A percentile compares a stretch with the other conserved stretches of the same genome.
Evolutionary conservation across 352 stramenopile species (phyloP).

Genomic region (Globisporangium orthogonon): DNA sequence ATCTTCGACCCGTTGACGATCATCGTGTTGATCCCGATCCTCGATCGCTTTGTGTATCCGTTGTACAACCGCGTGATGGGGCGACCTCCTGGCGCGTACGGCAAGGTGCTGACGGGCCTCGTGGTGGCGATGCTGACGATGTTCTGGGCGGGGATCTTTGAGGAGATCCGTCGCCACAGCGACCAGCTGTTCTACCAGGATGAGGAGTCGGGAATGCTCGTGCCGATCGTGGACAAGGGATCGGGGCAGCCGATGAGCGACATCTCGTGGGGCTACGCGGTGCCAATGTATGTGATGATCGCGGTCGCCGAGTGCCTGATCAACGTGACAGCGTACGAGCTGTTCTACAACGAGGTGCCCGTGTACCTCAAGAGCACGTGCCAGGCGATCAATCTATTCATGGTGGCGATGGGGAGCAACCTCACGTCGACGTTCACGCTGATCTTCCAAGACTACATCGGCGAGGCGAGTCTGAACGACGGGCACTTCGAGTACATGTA

Average conservation of each 20-base stretch:
- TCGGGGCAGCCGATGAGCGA: slow-evolving; percentile 73
- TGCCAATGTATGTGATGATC: slow-evolving; percentile 79
- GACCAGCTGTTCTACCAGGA: slow-evolving; percentile 32
- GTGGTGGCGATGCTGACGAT: slow-evolving; percentile 76
- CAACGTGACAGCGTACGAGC: slow-evolving; percentile 84
- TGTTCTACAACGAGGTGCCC: slow-evolving; percentile 86
- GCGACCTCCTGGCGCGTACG: slow-evolving; percentile 60
- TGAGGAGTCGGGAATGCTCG: slow-evolving; percentile 12
- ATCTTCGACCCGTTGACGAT: slow-evolving; percentile 87
- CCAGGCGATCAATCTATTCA: slow-evolving; percentile 86
- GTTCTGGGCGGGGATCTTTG: slow-evolving; percentile 82
- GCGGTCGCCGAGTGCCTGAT: slow-evolving; percentile 85
- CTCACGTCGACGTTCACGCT: slow-evolving; percentile 86
- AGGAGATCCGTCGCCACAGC: slow-evolving; percentile 58
- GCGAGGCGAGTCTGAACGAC: slow-evolving; percentile 63
- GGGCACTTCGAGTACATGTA: slow-evolving; percentile 90
- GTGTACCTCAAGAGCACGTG: slow-evolving; percentile 86
- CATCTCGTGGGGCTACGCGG: slow-evolving; percentile 73
- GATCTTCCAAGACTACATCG: slow-evolving; percentile 72
- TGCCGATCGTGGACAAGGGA: slow-evolving; percentile 42
- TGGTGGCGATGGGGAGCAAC: slow-evolving; percentile 85
- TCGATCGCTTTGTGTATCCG: slow-evolving; percentile 74
- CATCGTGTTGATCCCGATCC: slow-evolving; percentile 67
- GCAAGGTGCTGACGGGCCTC: slow-evolving; percentile 73
- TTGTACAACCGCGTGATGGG: slow-evolving; percentile 46